Evolutionary conservation across 176 grass and related monocot species (phyloP).

Genomic region (Pontederia paniculata): DNA sequence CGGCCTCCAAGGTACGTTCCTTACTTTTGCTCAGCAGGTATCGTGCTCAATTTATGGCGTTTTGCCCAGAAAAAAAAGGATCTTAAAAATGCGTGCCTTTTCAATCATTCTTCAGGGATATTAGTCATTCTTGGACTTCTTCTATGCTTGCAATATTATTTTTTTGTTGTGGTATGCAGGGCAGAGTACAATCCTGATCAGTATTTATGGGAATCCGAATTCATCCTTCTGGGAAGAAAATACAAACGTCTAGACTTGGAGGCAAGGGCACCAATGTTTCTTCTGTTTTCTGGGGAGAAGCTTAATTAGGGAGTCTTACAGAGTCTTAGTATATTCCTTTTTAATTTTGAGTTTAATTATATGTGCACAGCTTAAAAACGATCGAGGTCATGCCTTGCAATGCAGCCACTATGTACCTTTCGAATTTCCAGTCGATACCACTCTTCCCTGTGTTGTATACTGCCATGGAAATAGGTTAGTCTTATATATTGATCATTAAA

Average conservation of each 20-base stretch:
- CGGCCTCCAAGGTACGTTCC: constrained; percentile 75
- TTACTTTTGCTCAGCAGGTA: background rate
- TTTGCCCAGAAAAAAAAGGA: too few species aligned
- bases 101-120: background rate
- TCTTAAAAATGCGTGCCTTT: too few species aligned
- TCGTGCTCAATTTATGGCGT: background rate
- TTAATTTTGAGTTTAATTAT: constrained; percentile 6
- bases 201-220: constrained; percentile 95
- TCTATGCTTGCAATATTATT: background rate
- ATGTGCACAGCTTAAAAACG: constrained; percentile 61
- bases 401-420: constrained; percentile 99
- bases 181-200: constrained; percentile 98
- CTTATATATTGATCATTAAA: background rate
- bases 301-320: constrained; percentile 7
- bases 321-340: background rate
- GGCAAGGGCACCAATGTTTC: constrained; percentile 73
- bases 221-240: constrained; percentile 83
- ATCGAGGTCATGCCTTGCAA: constrained; percentile 73
- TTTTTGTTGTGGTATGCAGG: constrained; percentile 34
- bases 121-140: background rate
- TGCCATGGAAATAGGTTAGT: constrained; percentile 94
- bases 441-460: constrained; percentile 95
- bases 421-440: constrained; percentile 50
- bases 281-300: constrained; percentile 18
- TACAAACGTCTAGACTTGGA: constrained; percentile 96